Conservation (phyloP, 116 monocot species). For the Zostera marina region DNA sequence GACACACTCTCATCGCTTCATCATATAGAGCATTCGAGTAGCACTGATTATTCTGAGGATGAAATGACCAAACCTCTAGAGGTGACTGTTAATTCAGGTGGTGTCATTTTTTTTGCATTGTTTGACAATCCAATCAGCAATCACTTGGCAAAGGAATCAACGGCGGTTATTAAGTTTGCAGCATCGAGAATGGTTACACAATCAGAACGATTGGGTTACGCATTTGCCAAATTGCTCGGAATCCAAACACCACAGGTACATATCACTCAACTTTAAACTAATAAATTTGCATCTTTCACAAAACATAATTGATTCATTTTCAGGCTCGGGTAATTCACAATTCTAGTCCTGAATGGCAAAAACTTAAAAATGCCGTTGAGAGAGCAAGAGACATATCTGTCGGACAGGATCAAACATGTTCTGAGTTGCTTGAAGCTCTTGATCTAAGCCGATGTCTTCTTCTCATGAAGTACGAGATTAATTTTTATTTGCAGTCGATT, state of each 20-base stretch:
- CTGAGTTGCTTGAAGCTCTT: slow-evolving; percentile 81
- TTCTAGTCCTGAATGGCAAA: slow-evolving; percentile 61
- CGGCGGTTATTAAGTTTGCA: slow-evolving; percentile 79
- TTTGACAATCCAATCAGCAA: slow-evolving; percentile 22
- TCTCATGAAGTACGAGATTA: slow-evolving; percentile 62
- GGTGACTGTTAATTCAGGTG: slow-evolving; percentile 95
- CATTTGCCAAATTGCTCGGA: slow-evolving; percentile 85
- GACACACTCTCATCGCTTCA: slow-evolving; percentile 49
- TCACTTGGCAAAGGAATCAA: slow-evolving; percentile 32
- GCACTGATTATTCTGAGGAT: slow-evolving; percentile 62
- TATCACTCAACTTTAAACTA: not conserved
- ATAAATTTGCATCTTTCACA: not conserved
- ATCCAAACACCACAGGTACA: slow-evolving; percentile 73
- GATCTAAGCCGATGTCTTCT: slow-evolving; percentile 80
- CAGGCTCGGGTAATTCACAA: slow-evolving; percentile 78
- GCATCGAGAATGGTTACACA: slow-evolving; percentile 92
- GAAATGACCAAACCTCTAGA: slow-evolving; percentile 69
- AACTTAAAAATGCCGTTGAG: slow-evolving; percentile 70
- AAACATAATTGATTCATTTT: not conserved
- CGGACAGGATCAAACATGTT: slow-evolving; percentile 23
- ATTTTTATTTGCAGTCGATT: slow-evolving; percentile 3
- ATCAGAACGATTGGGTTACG: slow-evolving; percentile 90
- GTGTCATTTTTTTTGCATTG: slow-evolving; percentile 92
- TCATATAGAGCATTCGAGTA: slow-evolving; percentile 74
- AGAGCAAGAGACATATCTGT: slow-evolving; percentile 38